Base-by-base conservation (phyloP, 371 early-diverging fungal species). In the Mortierella sp. region DNA sequence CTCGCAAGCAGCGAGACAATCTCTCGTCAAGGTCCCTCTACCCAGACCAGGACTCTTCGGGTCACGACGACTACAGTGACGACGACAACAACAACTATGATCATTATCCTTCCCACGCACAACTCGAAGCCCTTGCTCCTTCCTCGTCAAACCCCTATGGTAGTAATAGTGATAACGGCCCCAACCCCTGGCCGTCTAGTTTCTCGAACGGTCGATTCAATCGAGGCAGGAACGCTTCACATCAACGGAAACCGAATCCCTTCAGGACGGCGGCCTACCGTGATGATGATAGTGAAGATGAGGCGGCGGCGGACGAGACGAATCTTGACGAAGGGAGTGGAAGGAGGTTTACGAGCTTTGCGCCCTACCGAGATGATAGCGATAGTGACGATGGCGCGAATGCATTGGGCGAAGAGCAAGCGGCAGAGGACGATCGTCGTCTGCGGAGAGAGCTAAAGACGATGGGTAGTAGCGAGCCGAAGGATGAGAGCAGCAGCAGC, bases 1-100 rank as follows among this genome's bases (percentile, higher is more conserved):
- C 86, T 53, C 76, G 76, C 43, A 78, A 76, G 53, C 86, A 81
- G 70, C 74, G 82, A 5, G 86, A 85, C 82, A 85, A 85, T 73
- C 79, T 85, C 46, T 79, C 82, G 0, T 78, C 86, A 5, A 40
- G 86, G 74, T 69, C 86, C 40, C 69, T 81, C 43, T 85, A 85
- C 72, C 76, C 51, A 21, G 86, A 85, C 76, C 84, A 84, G 43
- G 86, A 85, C 26, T 85, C 83, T 11, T 83, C 86, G 0, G 76
- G 81, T 0, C 77, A 64, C 19, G 83, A 83, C 28, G 84, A 80
- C 75, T 83, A 80, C 50, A 75, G 44, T 31, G 78, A 78, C 46
- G 82, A 85, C 26, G 86, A 85, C 34, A 40, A 2, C 34, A 40
- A 2, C 43, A 31, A 71, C 75, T 37, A 43, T 10, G 50, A n/a